These are phyloP conservation scores for Coniochaeta ligniaria DNA, from an alignment of 2,329 filamentous ascomycete species.

Conservation along the genomic window DNA sequence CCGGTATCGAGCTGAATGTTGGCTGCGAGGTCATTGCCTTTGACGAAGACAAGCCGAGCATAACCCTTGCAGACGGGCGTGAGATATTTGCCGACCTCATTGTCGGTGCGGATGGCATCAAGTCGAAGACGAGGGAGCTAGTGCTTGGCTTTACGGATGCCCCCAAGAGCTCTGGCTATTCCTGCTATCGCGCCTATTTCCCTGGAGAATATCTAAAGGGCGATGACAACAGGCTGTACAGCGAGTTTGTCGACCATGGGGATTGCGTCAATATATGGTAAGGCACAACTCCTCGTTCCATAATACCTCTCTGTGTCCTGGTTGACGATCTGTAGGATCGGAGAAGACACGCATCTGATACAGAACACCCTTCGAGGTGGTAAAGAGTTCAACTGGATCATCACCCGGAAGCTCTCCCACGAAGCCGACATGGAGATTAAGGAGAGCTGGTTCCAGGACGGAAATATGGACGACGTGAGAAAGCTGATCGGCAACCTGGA, in stretches of 20 bases:
- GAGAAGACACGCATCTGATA: conserved; percentile 32
- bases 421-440: conserved; percentile 35
- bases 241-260: conserved; percentile 31
- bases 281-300: background rate
- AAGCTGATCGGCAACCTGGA: conserved; percentile 29
- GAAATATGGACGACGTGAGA: conserved; percentile 35
- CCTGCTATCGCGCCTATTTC: conserved; percentile 43
- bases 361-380: conserved; percentile 35
- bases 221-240: conserved; percentile 21
- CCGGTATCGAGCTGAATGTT: conserved; percentile 31
- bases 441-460: conserved; percentile 39
- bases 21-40: conserved; percentile 29
- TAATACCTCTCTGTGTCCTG: background rate
- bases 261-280: conserved; percentile 36
- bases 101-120: conserved; percentile 44
- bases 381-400: conserved; percentile 38
- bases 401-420: conserved; percentile 32
- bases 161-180: conserved; percentile 45
- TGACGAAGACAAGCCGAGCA: conserved; percentile 24
- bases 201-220: conserved; percentile 25
- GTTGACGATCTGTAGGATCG: conserved; percentile 20
- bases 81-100: conserved; percentile 37
- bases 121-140: conserved; percentile 40
- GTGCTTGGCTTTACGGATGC: conserved; percentile 45
- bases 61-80: conserved; percentile 26